A percentile compares a stretch with the other conserved stretches of the same genome.
Evolutionary conservation across 2,329 filamentous ascomycete genomes (phyloP).

Genomic region (Colletotrichum navitas): DNA sequence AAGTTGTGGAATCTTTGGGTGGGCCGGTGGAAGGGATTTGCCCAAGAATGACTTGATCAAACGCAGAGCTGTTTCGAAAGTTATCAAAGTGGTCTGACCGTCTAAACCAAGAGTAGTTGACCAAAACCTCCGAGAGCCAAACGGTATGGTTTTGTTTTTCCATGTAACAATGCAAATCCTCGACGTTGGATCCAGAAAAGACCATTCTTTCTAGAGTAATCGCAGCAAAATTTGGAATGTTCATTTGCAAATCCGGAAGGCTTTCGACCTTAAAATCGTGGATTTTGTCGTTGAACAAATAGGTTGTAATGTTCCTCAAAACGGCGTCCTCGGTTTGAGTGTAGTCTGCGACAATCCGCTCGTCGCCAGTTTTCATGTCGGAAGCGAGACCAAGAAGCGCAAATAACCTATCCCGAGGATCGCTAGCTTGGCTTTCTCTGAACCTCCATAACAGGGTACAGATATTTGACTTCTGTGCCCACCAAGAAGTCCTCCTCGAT

Average conservation of each 20-base stretch:
- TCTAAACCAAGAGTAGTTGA: not conserved
- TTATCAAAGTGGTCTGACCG: not conserved
- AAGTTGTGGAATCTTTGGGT: not conserved
- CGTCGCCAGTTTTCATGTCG: not conserved
- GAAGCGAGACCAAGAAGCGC: not conserved
- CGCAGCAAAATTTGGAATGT: not conserved
- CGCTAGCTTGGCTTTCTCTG: not conserved
- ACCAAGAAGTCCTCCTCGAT: not conserved
- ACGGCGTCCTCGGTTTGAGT: not conserved
- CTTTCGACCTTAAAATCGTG: not conserved
- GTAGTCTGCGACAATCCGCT: not conserved
- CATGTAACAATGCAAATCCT: not conserved
- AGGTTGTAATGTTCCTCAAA: not conserved
- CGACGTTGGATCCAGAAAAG: not conserved
- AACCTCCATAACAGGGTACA: slow-evolving; percentile 4
- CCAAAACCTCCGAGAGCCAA: not conserved
- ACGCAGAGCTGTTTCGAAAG: not conserved
- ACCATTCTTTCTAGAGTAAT: not conserved
- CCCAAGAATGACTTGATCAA: not conserved
- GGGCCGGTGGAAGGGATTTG: too few species aligned
- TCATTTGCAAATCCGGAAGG: not conserved
- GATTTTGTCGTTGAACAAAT: not conserved
- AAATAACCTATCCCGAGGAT: slow-evolving; percentile 4
- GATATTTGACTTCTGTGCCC: not conserved
- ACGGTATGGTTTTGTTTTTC: not conserved